Conservation (phyloP, 2,329 filamentous ascomycete genomes). For the Venturia carpophila region DNA sequence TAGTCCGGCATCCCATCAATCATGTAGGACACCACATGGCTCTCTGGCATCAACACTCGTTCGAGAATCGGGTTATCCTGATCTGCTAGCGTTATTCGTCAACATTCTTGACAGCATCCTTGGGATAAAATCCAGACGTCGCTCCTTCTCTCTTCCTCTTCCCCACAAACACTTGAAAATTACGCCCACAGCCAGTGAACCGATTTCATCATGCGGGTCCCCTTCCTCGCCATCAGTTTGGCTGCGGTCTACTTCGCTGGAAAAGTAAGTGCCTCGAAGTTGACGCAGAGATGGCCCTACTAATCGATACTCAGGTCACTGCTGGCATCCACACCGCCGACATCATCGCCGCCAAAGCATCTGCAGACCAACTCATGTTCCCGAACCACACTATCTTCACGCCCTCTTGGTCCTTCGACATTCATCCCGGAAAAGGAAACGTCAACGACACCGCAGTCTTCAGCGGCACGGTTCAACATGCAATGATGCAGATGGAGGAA, state of each 20-base stretch:
- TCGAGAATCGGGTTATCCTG: background rate
- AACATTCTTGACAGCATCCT: background rate
- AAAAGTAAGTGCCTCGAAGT: background rate
- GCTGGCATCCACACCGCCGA: background rate
- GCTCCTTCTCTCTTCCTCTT: background rate
- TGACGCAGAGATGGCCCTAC: background rate
- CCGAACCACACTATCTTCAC: background rate
- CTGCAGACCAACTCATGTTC: constrained; percentile 5
- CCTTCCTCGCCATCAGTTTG: background rate
- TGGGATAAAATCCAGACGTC: background rate
- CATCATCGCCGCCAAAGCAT: background rate
- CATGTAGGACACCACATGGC: too few species aligned
- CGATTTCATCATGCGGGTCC: background rate
- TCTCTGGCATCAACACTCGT: background rate
- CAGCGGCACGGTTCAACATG: background rate
- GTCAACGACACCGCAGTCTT: background rate
- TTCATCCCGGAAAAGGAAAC: background rate
- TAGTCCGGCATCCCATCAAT: too few species aligned
- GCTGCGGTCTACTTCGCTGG: background rate
- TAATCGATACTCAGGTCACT: background rate
- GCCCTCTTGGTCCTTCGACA: background rate
- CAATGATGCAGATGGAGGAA: background rate
- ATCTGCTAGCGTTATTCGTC: background rate
- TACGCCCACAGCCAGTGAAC: background rate
- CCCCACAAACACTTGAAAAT: background rate